Evolutionary conservation across 371 early-diverging fungal genomes (phyloP).

Genomic region (Zancudomyces culisetae): DNA sequence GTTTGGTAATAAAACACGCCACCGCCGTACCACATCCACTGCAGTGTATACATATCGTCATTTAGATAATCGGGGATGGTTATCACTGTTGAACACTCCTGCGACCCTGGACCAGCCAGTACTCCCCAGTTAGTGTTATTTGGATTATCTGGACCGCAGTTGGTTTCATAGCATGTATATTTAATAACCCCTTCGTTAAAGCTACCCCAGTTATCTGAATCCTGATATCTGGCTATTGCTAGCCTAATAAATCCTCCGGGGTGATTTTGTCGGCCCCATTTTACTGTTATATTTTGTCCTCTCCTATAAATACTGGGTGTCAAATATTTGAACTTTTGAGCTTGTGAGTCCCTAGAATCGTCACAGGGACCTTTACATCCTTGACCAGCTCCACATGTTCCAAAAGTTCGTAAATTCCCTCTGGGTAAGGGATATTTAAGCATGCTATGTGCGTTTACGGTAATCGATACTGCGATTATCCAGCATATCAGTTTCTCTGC

Average conservation of each 20-base stretch:
- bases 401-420: slow-evolving; percentile 30
- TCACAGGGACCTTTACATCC: slow-evolving; percentile 39
- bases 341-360: slow-evolving; percentile 16
- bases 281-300: slow-evolving; percentile 26
- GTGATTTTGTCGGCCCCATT: slow-evolving; percentile 36
- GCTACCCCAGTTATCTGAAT: slow-evolving; percentile 27
- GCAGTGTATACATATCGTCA: slow-evolving; percentile 32
- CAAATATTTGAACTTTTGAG: slow-evolving; percentile 23
- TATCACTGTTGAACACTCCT: slow-evolving; percentile 25
- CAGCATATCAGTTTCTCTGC: no score
- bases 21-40: slow-evolving; percentile 41
- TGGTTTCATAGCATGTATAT: slow-evolving; percentile 34
- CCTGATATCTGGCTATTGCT: slow-evolving; percentile 30
- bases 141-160: slow-evolving; percentile 25
- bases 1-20: slow-evolving; percentile 30
- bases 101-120: slow-evolving; percentile 24
- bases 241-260: slow-evolving; percentile 40
- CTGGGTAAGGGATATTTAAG: slow-evolving; percentile 16
- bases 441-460: slow-evolving; percentile 17
- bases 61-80: slow-evolving; percentile 28
- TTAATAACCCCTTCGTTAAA: slow-evolving; percentile 29
- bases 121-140: slow-evolving; percentile 18
- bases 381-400: slow-evolving; percentile 30
- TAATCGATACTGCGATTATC: no score
- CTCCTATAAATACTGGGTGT: slow-evolving; percentile 25